phyloP scores from a whole-genome alignment of 2,329 filamentous ascomycete species.

The Onygenales sp. region DNA sequence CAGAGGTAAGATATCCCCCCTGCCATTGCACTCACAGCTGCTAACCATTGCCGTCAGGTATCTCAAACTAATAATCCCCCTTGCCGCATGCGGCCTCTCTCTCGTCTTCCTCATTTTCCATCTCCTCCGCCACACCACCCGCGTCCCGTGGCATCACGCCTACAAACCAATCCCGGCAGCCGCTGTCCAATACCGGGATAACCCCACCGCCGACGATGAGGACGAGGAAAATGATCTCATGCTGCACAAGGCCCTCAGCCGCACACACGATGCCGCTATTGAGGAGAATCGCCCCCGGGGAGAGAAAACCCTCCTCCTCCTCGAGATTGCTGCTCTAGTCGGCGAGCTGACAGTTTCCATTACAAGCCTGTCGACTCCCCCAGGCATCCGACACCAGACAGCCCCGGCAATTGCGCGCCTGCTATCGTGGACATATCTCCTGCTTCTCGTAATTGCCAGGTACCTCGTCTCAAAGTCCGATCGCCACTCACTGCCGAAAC shows the following conservation, averaged over 20 bases:
- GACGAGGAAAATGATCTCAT: slow-evolving; percentile 43
- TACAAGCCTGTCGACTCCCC: slow-evolving; percentile 50
- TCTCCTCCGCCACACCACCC: slow-evolving; percentile 44
- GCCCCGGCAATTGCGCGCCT: slow-evolving; percentile 58
- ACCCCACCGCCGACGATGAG: slow-evolving; percentile 40
- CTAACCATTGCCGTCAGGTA: slow-evolving; percentile 45
- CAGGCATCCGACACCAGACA: slow-evolving; percentile 49
- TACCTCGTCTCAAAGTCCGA: slow-evolving; percentile 52
- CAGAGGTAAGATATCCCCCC: slow-evolving; percentile 34
- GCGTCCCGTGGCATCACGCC: slow-evolving; percentile 42
- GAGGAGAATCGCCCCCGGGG: slow-evolving; percentile 67
- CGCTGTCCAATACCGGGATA: slow-evolving; percentile 42
- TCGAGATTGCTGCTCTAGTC: slow-evolving; percentile 68
- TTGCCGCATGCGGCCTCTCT: slow-evolving; percentile 61
- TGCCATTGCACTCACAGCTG: not conserved
- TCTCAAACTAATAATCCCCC: slow-evolving; percentile 69
- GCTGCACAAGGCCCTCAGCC: slow-evolving; percentile 45
- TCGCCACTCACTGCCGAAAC: slow-evolving; percentile 57
- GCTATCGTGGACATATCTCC: slow-evolving; percentile 69
- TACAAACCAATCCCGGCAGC: slow-evolving; percentile 43
- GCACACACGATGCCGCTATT: slow-evolving; percentile 38
- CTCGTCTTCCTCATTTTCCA: slow-evolving; percentile 55
- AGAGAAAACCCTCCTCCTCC: slow-evolving; percentile 57
- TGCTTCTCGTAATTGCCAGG: slow-evolving; percentile 62
- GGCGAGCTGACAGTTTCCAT: slow-evolving; percentile 63